Percentiles rank a stretch among this genome's conserved stretches.
Evolutionary conservation across 768 basidiomycete genomes (phyloP).

Genomic region (Dioszegia crocea): DNA sequence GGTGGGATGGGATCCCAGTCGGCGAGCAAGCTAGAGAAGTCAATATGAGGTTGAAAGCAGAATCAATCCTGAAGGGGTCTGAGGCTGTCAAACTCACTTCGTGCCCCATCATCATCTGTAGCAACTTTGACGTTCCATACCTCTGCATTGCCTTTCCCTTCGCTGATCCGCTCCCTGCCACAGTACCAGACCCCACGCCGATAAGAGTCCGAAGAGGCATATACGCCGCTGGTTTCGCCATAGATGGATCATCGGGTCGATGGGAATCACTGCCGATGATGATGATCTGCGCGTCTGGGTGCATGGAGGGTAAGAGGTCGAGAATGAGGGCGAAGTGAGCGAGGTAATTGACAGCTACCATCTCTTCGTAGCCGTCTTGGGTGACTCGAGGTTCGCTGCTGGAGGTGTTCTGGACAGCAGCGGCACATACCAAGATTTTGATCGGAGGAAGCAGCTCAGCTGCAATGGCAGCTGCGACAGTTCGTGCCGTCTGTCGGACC

Average conservation of each 20-base stretch:
- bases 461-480: neutral
- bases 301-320: neutral
- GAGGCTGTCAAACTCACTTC: neutral
- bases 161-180: no score
- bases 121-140: no score
- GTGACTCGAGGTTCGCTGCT: neutral
- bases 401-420: neutral
- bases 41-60: no score
- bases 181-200: no score
- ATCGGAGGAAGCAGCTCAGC: neutral
- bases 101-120: no score
- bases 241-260: no score
- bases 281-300: neutral
- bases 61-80: no score
- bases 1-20: neutral
- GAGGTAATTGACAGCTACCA: constrained; percentile 5
- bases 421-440: neutral
- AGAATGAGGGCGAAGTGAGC: constrained; percentile 1
- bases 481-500: neutral
- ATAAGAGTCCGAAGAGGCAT: no score
- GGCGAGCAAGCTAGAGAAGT: neutral
- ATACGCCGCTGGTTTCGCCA: no score
- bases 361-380: constrained; percentile 6
- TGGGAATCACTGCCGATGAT: no score
- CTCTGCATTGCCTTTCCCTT: no score